phyloP scores from a whole-genome alignment of 176 grass and related monocot genomes.

The Dendrocalamus sinicus region DNA sequence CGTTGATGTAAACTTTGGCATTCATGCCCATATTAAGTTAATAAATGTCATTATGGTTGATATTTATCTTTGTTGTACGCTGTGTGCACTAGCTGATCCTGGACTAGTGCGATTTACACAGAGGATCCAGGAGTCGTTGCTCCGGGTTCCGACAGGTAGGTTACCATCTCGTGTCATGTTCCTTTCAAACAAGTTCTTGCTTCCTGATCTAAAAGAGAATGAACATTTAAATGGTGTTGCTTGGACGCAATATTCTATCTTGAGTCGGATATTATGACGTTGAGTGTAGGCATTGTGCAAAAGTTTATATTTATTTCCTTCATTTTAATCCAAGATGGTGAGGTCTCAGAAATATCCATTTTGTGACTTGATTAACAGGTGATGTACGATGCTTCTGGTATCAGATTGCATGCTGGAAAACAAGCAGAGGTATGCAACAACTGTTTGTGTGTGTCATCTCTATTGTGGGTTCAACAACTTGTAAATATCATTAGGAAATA shows the following conservation, averaged over 20 bases:
- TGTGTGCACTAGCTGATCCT: no score
- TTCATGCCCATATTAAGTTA: no score
- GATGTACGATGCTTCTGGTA: constrained; percentile 99
- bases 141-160: no score
- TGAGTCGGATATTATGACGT: constrained; percentile 1
- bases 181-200: constrained; percentile 19
- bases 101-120: no score
- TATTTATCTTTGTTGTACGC: no score
- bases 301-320: constrained; percentile 14
- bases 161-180: constrained; percentile 17
- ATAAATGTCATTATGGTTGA: no score
- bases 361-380: constrained; percentile 62
- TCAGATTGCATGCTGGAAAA: constrained; percentile 95
- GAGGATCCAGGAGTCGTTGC: no score
- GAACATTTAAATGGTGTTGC: constrained; percentile 29
- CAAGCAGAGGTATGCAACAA: constrained; percentile 78
- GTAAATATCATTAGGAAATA: neutral
- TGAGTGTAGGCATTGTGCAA: constrained; percentile 27
- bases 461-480: neutral
- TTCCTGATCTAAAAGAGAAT: constrained; percentile 29
- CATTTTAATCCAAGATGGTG: neutral
- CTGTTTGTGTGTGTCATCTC: neutral
- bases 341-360: constrained; percentile 12
- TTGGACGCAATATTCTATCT: constrained; percentile 27
- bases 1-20: no score